Evolutionary conservation across 345 rosid genomes (phyloP), one percentile per base, ranked within the genome.

Genomic region (Rhodamnia rubescens): DNA sequence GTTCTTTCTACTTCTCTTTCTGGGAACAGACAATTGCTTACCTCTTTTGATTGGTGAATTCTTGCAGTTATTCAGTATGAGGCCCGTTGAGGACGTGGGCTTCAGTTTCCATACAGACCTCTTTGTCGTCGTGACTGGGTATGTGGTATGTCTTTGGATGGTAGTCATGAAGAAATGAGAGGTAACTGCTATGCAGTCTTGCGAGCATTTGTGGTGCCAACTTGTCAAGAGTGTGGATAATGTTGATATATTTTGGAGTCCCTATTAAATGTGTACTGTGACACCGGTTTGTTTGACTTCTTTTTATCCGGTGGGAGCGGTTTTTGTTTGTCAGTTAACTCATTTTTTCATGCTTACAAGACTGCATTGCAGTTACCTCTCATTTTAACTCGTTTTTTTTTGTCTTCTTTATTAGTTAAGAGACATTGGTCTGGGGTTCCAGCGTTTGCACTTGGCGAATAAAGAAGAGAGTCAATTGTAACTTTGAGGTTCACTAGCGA

Each of bases 61-160:
- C 54, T 56, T 90, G 91, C 93, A 93, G 98, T 93, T 90, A 92
- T 94, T 84, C 94, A 95, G 83, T 94, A 93, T 26, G 93, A 92
- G 91, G 96, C 95, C 59, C 94, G 93, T 9, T 0, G 80, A 69
- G 80, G 80, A 69, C 36, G 1, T 5, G 13, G 26, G 7, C 26
- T 83, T 95, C 49, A 93, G 47, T 40, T 29, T 36, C 26, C 52
- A 10, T 82, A 10, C 29, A 54, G 42, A 82, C 22, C 52, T 52
- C 10, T 50, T 18, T 82, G 58, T 53, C 47, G 40, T 36, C 18
- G 47, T 16, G 78, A 64, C 78, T 64, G 44, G 78, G 44, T 18
- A 64, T 3, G 22, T 9, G 13, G 47, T 18, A 18, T 36, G 80
- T 69, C 80, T 69, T 69, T 69, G 47, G 75, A 69, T 18, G 80